Percentiles rank a stretch among this genome's conserved stretches.
These are phyloP conservation scores for Fusarium phyllophilum DNA, from an alignment of 2,329 filamentous ascomycete genomes.

Conservation along the genomic window DNA sequence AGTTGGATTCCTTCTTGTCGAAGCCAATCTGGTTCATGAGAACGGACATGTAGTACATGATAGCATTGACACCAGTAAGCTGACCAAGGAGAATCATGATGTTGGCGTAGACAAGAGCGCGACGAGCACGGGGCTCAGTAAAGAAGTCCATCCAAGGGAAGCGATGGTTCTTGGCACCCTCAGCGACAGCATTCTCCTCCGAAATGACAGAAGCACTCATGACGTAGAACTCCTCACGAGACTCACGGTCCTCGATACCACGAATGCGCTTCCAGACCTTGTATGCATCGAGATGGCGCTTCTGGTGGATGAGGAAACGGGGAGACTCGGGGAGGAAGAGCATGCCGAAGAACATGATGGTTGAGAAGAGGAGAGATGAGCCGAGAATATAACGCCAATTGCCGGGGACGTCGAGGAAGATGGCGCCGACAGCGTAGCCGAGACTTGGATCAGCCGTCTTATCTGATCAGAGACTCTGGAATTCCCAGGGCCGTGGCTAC, in stretches of 20 bases:
- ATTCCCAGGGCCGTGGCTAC: no score
- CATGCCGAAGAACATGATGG: conserved; percentile 63
- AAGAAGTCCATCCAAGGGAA: conserved; percentile 80
- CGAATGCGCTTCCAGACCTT: conserved; percentile 79
- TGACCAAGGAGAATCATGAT: conserved; percentile 77
- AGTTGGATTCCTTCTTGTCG: conserved; percentile 68
- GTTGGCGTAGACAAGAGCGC: conserved; percentile 74
- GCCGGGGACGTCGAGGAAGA: conserved; percentile 74
- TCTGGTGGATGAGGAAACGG: conserved; percentile 76
- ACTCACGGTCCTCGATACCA: conserved; percentile 64
- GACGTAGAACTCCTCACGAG: conserved; percentile 75
- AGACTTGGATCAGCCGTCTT: conserved; percentile 44
- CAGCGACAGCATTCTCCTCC: conserved; percentile 63
- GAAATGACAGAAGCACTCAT: conserved; percentile 72
- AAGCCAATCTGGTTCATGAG: conserved; percentile 77
- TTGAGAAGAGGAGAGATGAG: conserved; percentile 75
- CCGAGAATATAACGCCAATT: conserved; percentile 81
- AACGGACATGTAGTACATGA: conserved; percentile 76
- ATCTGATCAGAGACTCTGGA: no score
- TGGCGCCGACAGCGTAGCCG: conserved; percentile 77
- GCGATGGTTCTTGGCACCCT: conserved; percentile 62
- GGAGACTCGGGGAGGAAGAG: conserved; percentile 77
- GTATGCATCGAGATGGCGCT: conserved; percentile 56
- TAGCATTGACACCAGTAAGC: conserved; percentile 75
- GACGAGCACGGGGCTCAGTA: conserved; percentile 73